Conservation (phyloP, 805 yeast species). For the Starmerella potacharoeniae region DNA sequence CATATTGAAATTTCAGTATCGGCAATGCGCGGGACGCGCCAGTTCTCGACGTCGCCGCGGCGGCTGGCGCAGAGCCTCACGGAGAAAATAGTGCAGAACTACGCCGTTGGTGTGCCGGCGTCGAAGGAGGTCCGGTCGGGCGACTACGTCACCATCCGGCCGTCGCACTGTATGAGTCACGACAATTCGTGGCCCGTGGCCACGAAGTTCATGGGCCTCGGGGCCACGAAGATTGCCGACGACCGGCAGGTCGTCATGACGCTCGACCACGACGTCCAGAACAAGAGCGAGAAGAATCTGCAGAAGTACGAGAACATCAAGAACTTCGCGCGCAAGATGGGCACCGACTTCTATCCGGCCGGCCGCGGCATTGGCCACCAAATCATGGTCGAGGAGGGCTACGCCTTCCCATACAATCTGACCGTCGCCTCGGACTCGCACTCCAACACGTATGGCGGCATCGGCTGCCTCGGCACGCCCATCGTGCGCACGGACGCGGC, state of each 20-base stretch:
- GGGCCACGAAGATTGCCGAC: slow-evolving; percentile 73
- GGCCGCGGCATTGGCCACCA: slow-evolving; percentile 99
- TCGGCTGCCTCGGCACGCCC: slow-evolving; percentile 93
- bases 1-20: neutral
- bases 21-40: slow-evolving; percentile 4
- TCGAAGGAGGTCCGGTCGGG: slow-evolving; percentile 74
- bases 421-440: slow-evolving; percentile 98
- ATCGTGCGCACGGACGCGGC: slow-evolving; percentile 98
- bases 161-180: slow-evolving; percentile 98
- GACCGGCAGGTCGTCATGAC: slow-evolving; percentile 91
- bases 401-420: slow-evolving; percentile 85
- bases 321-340: slow-evolving; percentile 78
- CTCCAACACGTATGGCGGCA: slow-evolving; percentile 95
- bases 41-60: slow-evolving; percentile 11
- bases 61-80: slow-evolving; percentile 60
- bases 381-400: slow-evolving; percentile 97
- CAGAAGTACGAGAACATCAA: slow-evolving; percentile 82
- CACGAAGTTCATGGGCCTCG: slow-evolving; percentile 85
- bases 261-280: slow-evolving; percentile 95
- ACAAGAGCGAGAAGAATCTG: slow-evolving; percentile 77
- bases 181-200: slow-evolving; percentile 99
- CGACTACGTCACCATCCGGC: slow-evolving; percentile 87
- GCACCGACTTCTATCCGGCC: slow-evolving; percentile 94
- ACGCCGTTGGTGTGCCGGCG: slow-evolving; percentile 74
- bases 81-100: slow-evolving; percentile 88